Conservation (phyloP, 1,284 basidiomycete genomes). For the Austroboletus rostrupii region DNA sequence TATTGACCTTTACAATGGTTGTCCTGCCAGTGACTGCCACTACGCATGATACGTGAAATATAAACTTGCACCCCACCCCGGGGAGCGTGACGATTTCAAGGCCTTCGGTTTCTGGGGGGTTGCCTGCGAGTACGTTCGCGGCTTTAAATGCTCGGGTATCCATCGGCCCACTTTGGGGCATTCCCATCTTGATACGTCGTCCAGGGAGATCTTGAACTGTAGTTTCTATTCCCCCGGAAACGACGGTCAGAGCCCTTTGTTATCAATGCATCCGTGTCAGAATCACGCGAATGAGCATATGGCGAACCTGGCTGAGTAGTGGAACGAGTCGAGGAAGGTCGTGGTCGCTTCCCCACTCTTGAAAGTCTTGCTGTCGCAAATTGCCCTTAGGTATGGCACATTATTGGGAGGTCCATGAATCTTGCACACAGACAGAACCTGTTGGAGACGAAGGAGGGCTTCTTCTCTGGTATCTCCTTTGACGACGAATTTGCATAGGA, state of each 20-base stretch:
- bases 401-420: slow-evolving; percentile 57
- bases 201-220: slow-evolving; percentile 67
- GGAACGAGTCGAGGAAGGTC: slow-evolving; percentile 48
- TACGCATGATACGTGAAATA: slow-evolving; percentile 49
- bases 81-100: slow-evolving; percentile 52
- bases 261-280: slow-evolving; percentile 4
- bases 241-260: slow-evolving; percentile 50
- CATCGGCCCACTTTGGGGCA: slow-evolving; percentile 68
- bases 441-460: slow-evolving; percentile 37
- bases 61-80: slow-evolving; percentile 34
- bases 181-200: slow-evolving; percentile 52
- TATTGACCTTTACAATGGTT: slow-evolving; percentile 43
- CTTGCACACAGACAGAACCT: slow-evolving; percentile 35
- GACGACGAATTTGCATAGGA: slow-evolving; percentile 54
- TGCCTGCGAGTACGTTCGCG: slow-evolving; percentile 63
- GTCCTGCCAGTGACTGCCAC: slow-evolving; percentile 57
- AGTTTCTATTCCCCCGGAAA: slow-evolving; percentile 55
- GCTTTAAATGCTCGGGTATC: slow-evolving; percentile 56
- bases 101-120: slow-evolving; percentile 49
- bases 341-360: slow-evolving; percentile 50
- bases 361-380: slow-evolving; percentile 43
- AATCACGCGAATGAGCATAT: not conserved
- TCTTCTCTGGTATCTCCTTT: slow-evolving; percentile 38
- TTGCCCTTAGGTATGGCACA: slow-evolving; percentile 45
- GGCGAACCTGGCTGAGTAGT: slow-evolving; percentile 40